A percentile compares a stretch with the other conserved stretches of the same genome.
Evolutionary conservation across 306 rosid species (phyloP).

Genomic region (Lupinus albus): DNA sequence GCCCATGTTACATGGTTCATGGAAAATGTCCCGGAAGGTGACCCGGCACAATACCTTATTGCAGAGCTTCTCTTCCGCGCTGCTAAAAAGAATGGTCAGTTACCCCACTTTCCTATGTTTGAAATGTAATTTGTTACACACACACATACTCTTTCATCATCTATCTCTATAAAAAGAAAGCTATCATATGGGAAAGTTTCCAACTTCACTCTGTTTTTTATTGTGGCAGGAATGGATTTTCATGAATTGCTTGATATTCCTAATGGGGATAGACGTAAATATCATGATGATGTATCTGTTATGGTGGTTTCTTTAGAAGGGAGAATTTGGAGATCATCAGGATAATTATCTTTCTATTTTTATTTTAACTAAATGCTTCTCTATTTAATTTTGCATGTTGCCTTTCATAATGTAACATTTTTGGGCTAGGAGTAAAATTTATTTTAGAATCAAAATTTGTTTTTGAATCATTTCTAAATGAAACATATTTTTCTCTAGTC

Average conservation of each 20-base stretch:
- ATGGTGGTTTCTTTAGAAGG: conserved; percentile 71
- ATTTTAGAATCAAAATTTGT: conserved; percentile 42
- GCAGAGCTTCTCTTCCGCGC: conserved; percentile 77
- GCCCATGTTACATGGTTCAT: conserved; percentile 70
- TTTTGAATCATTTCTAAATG: conserved; percentile 30
- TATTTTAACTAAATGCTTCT: neutral
- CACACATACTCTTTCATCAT: neutral
- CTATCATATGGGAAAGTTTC: neutral
- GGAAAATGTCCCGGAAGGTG: conserved; percentile 71
- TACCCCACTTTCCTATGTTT: conserved; percentile 10
- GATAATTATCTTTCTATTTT: conserved; percentile 38
- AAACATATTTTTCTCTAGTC: neutral
- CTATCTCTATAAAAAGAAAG: neutral
- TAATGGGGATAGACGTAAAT: conserved; percentile 68
- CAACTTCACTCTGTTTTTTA: no score
- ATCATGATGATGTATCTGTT: conserved; percentile 69
- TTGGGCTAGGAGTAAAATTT: conserved; percentile 50
- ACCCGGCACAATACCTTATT: conserved; percentile 72
- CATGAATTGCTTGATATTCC: conserved; percentile 69
- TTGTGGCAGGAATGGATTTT: conserved; percentile 59
- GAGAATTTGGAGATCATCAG: conserved; percentile 70
- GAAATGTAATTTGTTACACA: no score
- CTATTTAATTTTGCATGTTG: conserved; percentile 41
- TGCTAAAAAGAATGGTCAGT: conserved; percentile 69
- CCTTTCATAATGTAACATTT: conserved; percentile 50